A percentile compares a stretch with the other conserved stretches of the same genome.
Conservation (phyloP, 1,284 basidiomycete genomes). For the Apiotrichum akiyoshidainum region DNA sequence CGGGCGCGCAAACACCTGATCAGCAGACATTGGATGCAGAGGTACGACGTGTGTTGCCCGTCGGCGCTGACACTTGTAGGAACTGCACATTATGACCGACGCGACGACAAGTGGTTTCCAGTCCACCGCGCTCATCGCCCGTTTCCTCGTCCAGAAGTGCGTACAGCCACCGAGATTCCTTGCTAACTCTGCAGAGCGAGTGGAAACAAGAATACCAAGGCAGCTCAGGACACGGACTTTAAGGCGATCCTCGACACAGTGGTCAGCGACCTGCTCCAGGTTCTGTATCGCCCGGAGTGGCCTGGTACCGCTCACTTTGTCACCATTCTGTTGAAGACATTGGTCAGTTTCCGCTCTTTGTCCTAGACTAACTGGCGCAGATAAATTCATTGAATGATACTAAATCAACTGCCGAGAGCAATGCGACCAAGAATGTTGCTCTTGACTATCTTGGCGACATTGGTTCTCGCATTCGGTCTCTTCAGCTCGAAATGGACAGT, state of each 20-base stretch:
- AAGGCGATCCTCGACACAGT: conserved; percentile 84
- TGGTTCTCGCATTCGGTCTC: conserved; percentile 71
- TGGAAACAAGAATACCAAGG: conserved; percentile 73
- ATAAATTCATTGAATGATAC: conserved; percentile 74
- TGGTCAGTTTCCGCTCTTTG: no score
- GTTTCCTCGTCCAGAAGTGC: conserved; percentile 76
- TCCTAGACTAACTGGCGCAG: conserved; percentile 53
- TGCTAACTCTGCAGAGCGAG: conserved; percentile 3
- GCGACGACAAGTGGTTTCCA: conserved; percentile 68
- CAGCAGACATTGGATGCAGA: conserved; percentile 3
- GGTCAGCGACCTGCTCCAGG: conserved; percentile 79
- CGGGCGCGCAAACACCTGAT: conserved; percentile 3
- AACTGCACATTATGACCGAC: conserved; percentile 16
- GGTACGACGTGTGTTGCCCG: background rate
- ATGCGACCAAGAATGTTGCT: conserved; percentile 78
- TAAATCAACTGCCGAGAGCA: conserved; percentile 68
- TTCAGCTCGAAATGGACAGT: conserved; percentile 26
- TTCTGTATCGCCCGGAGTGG: conserved; percentile 94
- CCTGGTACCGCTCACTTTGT: conserved; percentile 82
- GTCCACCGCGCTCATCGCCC: conserved; percentile 75
- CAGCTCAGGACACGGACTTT: conserved; percentile 85
- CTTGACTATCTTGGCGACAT: conserved; percentile 92
- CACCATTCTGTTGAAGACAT: conserved; percentile 70
- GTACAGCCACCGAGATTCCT: conserved; percentile 6
- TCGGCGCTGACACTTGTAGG: background rate